These are phyloP conservation scores for Chrysoporthe deuterocubensis DNA, from an alignment of 2,329 filamentous ascomycete species.

Conservation along the genomic window DNA sequence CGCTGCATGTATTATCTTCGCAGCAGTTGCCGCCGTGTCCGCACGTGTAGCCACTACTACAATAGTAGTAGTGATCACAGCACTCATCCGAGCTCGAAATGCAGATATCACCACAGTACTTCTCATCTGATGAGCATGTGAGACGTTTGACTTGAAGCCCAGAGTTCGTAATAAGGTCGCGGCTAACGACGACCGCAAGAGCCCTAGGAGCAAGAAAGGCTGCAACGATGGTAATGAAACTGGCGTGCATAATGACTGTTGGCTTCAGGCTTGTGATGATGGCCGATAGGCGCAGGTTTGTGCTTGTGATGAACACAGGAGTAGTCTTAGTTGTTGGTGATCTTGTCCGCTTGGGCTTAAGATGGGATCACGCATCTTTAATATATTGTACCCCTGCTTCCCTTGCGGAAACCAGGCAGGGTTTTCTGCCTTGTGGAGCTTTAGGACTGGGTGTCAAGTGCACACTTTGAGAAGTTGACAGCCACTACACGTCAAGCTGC, in stretches of 20 bases:
- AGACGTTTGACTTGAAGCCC: not conserved
- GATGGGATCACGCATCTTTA: not conserved
- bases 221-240: not conserved
- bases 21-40: constrained; percentile 13
- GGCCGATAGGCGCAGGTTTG: not conserved
- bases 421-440: too few relatives aligned
- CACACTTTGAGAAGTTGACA: too few relatives aligned
- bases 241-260: not conserved
- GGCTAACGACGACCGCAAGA: not conserved
- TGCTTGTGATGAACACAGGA: not conserved
- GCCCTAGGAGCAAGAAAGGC: not conserved
- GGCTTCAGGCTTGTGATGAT: not conserved
- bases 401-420: too few relatives aligned
- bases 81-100: constrained; percentile 11
- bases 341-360: not conserved
- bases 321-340: not conserved
- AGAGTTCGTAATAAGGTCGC: not conserved
- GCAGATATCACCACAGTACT: constrained; percentile 14
- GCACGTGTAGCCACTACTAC: constrained; percentile 7
- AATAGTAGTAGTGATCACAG: constrained; percentile 15
- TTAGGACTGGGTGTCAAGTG: too few relatives aligned
- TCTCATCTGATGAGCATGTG: constrained; percentile 7
- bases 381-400: not conserved
- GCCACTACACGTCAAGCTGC: too few relatives aligned
- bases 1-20: not conserved